Evolutionary conservation across 2,329 filamentous ascomycete species (phyloP), one percentile per base, ranked within the genome.

Genomic region (Helotiales sp.): DNA sequence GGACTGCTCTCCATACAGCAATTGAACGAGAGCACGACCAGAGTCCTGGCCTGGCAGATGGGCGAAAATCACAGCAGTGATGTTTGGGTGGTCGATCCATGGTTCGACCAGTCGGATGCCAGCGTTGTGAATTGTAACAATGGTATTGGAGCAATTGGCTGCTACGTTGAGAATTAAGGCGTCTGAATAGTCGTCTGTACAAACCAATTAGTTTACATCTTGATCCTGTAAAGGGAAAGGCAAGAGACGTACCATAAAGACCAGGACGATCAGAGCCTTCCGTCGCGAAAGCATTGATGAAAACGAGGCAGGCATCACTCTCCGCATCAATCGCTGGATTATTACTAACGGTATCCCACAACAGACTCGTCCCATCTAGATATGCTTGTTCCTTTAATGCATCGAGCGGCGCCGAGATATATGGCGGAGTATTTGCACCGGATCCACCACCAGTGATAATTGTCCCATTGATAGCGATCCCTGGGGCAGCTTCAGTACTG

Each of bases 1-100:
- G 65, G 90, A 92, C 13, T 86, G 79, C 22, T 87, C 81, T 5
- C 91, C 91, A 58, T 92, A 91, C 19, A 88, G 77, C 13, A 88
- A 73, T 63, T 85, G 81, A 2, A 80, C 80, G 36, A 87, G 78
- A 5, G 83, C 74, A 61, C 84, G 82, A 15, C 85, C 85, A 22
- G 78, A 80, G 64, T 88, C 79, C 67, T 88, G 78, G 9, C 85
- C 85, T 0, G 84, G 82, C 36, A 86, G 74, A 68, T 82, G 81
- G 15, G 82, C 83, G 64, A 79, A 84, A 15, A 87, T 67, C 51
- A 88, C 81, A 24, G 82, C 85, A 7, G 81, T 85, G 24, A 87
- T 79, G 67, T 87, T 87, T 13, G 78, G 76, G 66, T 84, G 77
- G 36, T 84, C 73, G 60, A 80, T 79, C 71, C 79, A 86, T 5